Percentiles rank a stretch among this genome's conserved stretches.
Conservation (phyloP, 139 green algal species). For the Coelastrella sp. region DNA sequence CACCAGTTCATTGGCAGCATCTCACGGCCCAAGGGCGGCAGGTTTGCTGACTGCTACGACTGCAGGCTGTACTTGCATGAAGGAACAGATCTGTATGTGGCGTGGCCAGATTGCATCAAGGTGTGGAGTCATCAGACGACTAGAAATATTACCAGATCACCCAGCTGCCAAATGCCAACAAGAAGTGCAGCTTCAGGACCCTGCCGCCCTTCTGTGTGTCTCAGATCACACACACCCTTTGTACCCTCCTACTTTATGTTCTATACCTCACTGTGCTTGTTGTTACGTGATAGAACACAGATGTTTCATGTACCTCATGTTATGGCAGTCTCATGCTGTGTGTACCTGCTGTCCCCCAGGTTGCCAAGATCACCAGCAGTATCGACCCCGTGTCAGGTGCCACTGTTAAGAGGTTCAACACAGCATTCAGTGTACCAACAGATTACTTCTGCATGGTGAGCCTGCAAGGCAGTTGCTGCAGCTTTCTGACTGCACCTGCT, state of each 20-base stretch:
- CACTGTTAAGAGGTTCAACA: constrained; percentile 46
- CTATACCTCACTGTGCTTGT: background rate
- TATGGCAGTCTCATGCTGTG: background rate
- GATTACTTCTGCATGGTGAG: constrained; percentile 62
- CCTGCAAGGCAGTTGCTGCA: no score
- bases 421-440: constrained; percentile 64
- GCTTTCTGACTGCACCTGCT: no score
- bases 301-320: no score
- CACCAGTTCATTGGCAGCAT: constrained; percentile 71
- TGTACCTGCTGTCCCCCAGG: background rate
- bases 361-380: constrained; percentile 9
- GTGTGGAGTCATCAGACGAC: background rate
- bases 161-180: no score
- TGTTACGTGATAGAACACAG: no score
- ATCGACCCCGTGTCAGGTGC: background rate
- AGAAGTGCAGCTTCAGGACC: no score
- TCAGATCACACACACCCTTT: no score
- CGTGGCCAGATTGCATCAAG: constrained; percentile 31
- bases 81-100: constrained; percentile 13
- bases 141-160: no score
- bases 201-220: no score
- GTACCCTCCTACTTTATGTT: no score
- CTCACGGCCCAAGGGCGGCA: constrained; percentile 20
- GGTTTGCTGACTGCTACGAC: constrained; percentile 32
- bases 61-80: constrained; percentile 32